These are phyloP conservation scores for Komagataea norvegica DNA, from an alignment of 1,139 yeast species.

Conservation along the genomic window DNA sequence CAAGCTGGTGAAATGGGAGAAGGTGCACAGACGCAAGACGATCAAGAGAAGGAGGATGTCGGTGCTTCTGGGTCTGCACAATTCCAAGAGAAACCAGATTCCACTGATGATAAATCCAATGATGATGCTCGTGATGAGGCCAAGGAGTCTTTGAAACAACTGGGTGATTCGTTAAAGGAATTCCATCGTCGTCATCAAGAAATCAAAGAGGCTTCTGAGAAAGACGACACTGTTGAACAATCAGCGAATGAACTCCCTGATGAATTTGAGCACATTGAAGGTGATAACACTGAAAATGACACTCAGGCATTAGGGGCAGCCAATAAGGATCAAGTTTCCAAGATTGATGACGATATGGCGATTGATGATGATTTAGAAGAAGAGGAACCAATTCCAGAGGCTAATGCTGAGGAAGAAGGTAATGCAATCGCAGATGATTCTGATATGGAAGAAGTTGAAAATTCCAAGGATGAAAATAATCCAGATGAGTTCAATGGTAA, in stretches of 20 bases:
- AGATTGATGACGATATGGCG: conserved; percentile 79
- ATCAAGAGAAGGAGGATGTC: conserved; percentile 63
- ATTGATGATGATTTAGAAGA: conserved; percentile 62
- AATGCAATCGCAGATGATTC: conserved; percentile 28
- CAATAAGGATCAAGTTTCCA: conserved; percentile 69
- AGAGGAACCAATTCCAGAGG: conserved; percentile 28
- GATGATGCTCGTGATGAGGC: conserved; percentile 70
- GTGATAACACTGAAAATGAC: conserved; percentile 67
- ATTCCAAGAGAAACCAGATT: conserved; percentile 39
- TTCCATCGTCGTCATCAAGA: conserved; percentile 90
- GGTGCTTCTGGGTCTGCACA: conserved; percentile 70
- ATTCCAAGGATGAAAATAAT: conserved; percentile 24
- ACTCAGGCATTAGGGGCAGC: conserved; percentile 95
- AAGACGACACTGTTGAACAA: conserved; percentile 42
- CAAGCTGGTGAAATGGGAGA: conserved; percentile 67
- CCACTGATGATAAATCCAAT: conserved; percentile 32
- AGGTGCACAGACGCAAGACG: conserved; percentile 69
- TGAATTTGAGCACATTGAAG: conserved; percentile 89
- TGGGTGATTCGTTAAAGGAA: conserved; percentile 88
- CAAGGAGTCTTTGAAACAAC: conserved; percentile 75
- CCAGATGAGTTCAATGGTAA: conserved; percentile 50
- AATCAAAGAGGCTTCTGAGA: conserved; percentile 59
- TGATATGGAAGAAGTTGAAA: conserved; percentile 30
- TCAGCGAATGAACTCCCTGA: conserved; percentile 68
- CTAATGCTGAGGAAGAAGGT: conserved; percentile 26